phyloP scores from a whole-genome alignment of 176 grass and related monocot species.

The Rhynchospora pubera region DNA sequence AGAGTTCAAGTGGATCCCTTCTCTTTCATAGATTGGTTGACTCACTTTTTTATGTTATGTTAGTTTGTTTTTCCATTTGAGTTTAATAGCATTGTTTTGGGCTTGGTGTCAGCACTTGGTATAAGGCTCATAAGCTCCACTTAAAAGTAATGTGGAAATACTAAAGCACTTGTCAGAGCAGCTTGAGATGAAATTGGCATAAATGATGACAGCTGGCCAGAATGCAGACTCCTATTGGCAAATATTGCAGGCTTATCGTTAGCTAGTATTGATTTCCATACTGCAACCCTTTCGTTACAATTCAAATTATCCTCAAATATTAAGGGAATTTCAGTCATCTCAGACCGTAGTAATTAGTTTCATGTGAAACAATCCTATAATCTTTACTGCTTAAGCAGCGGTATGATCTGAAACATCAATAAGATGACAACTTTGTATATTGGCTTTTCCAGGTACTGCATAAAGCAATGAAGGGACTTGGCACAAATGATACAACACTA shows the following conservation, averaged over 20 bases:
- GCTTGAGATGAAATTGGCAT: not conserved
- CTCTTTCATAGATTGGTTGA: not conserved
- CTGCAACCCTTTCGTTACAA: not conserved
- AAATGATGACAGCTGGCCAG: not conserved
- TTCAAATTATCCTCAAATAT: not conserved
- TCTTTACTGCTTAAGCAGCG: not conserved
- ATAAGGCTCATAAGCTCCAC: not conserved
- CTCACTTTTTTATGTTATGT: not conserved
- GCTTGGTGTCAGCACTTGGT: not conserved
- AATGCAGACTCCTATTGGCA: no score
- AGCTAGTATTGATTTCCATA: not conserved
- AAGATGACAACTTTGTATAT: not conserved
- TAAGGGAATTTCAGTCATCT: not conserved
- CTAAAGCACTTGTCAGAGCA: not conserved
- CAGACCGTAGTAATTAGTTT: not conserved
- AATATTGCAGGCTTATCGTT: not conserved
- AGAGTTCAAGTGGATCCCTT: not conserved
- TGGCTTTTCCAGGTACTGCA: slow-evolving; percentile 48
- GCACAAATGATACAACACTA: slow-evolving; percentile 75
- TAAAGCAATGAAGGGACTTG: slow-evolving; percentile 92
- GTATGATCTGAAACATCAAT: not conserved
- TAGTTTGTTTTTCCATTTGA: not conserved
- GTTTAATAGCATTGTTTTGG: not conserved
- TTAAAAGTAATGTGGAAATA: not conserved
- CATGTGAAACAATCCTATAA: not conserved